Base-by-base conservation (phyloP, 176 grass and related monocot genomes). In the Puya raimondii region DNA sequence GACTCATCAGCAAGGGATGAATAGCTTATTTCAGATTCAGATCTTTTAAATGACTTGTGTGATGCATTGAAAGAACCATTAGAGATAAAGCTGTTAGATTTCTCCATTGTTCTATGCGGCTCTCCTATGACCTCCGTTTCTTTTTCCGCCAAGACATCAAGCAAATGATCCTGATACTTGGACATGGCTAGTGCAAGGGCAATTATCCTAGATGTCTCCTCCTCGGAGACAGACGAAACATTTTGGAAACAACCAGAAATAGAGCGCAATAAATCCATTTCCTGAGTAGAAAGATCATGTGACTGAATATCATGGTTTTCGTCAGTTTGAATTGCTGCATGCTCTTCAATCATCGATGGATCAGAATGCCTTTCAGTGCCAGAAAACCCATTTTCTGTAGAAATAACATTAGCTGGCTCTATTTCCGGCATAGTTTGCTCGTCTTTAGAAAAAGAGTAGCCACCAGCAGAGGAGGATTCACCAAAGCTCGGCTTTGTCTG, bases 171-270 rank as follows among this genome's bases (percentile, higher is more conserved):
- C 33, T 4, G 33, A 42, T 42, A 42, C 33, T 42, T 42, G 33
- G 33, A 42, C 33, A 86, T 66, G 7, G 78, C 82, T 71, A 93
- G 85, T 67, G 87, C 89, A 54, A 74, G 47, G 63, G 89, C 72
- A 72, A 99, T 99, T 83, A 91, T 99, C 61, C 94, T 93, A 58
- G 84, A 99, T 88, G 93, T 82, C 78, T 93, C 90, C 77, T 91
- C 85, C 80, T 99, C 87, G 10, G 79, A 68, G 66, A 83, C 70
- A 49, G 81, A 91, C 59, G 90, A 23, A 81, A 94, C 65, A 74
- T 84, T 91, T 49, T 42, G 33, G 33, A 42, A 42, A 42, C 33
- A 6, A 42, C 33, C 84, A 76, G 73, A 85, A 56, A 16, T 78
- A 80, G 66, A 86, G 78, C 68, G 86, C 71, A 25, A 75, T 64